Base-by-base conservation (phyloP, 345 rosid genomes). In the Salix dunnii region DNA sequence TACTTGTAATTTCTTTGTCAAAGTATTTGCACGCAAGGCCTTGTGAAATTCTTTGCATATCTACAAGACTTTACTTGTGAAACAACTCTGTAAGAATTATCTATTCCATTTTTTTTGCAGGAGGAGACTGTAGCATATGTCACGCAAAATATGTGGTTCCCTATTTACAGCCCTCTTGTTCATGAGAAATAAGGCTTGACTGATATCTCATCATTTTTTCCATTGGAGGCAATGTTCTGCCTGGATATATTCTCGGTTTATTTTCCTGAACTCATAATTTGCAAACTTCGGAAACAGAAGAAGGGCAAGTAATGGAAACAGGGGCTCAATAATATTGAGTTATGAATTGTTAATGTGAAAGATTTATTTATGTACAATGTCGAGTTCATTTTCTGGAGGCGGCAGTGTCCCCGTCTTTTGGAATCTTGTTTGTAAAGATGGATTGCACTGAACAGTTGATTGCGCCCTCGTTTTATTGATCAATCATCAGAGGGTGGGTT, bases 111-210 rank as follows among this genome's bases (percentile, higher is more conserved):
- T 23, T 58, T 33, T 33, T 33, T 88, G 88, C 90, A 96, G 99
- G 96, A 92, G 82, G 97, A 91, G 78, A 91, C 91, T 2, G 94
- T 93, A 76, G 80, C 86, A 68, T 88, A 90, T 76, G 83, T 96
- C 6, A 87, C 80, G 23, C 75, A 83, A 42, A 85, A 83, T 80
- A 96, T 96, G 98, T 96, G 99, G 98, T 96, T 75, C 88, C 99
- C 98, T 40, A 18, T 90, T 72, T 93, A 96, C 85, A 90, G 91
- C 78, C 98, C 99, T 71, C 91, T 96, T 13, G 98, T 96, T 84
- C 99, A 91, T 33, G 94, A 96, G 88, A 91, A 95, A 80, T 95
- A 79, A 81, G 72, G 70, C 77, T 33, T 23, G 7, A 30, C 30
- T 40, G 28, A 75, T 17, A 2, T 8, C 28, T 4, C 43, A 13